A percentile compares a stretch with the other conserved stretches of the same genome.
Evolutionary conservation across 148 eudicot genomes (phyloP).

Genomic region (Chenopodium quinoa): DNA sequence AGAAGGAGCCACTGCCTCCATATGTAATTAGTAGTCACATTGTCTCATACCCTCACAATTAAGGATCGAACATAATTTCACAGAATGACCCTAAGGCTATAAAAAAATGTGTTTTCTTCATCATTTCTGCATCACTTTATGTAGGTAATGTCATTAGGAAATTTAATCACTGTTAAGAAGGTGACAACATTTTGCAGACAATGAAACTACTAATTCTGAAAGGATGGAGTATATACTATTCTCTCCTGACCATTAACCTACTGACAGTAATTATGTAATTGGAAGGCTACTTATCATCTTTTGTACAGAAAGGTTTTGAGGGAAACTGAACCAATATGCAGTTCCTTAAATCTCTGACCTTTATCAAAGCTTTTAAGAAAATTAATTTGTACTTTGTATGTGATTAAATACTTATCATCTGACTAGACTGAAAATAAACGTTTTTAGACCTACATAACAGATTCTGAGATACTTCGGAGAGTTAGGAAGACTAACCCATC

Average conservation of each 20-base stretch:
- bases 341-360: neutral
- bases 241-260: neutral
- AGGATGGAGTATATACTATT: neutral
- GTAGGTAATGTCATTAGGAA: neutral
- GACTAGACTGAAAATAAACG: neutral
- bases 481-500: constrained; percentile 17
- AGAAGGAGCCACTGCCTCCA: neutral
- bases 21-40: neutral
- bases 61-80: neutral
- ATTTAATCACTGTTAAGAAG: neutral
- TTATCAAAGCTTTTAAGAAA: too few species aligned
- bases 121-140: neutral
- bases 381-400: neutral
- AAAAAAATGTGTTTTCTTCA: too few species aligned
- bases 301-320: neutral
- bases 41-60: neutral
- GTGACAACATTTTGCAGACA: neutral
- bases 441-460: neutral
- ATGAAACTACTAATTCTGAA: neutral
- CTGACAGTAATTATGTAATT: neutral
- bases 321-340: neutral
- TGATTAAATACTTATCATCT: neutral
- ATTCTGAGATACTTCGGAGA: neutral
- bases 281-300: neutral
- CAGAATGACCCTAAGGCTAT: neutral